Evolutionary conservation across 495 filamentous ascomycete genomes (phyloP), one percentile per base, ranked within the genome.

Genomic region (Aspergillus avenaceus): DNA sequence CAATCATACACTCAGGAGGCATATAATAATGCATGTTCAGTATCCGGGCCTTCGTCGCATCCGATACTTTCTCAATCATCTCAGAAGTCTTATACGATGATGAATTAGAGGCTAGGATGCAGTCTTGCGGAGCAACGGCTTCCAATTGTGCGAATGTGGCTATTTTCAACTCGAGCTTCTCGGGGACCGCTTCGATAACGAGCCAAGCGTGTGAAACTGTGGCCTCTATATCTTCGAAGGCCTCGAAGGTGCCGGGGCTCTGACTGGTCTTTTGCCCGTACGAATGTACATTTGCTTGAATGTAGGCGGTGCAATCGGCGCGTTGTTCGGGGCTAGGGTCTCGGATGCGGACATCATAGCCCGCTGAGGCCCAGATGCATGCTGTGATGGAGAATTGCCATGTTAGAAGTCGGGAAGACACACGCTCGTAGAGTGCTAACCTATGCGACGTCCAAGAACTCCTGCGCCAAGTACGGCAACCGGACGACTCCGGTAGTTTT

Each of bases 121-220:
- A 76, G 53, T 79, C 72, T 0, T 19, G 23, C 1, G 71, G 69
- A 0, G 73, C 60, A 0, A 66, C 37, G 5, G 54, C 47, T 19
- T 80, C 80, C 6, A 83, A 49, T 9, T 75, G 57, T 0, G 63
- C 75, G 13, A 84, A 69, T 2, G 72, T 69, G 14, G 60, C 59
- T 8, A 74, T 72, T 63, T 82, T 84, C 42, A 80, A 57, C 7
- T 64, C 52, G 5, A 80, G 47, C 43, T 72, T 74, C 62, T 83
- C 80, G 0, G 80, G 78, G 2, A 82, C 73, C 13, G 71, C 73
- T 53, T 83, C 79, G 49, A 83, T 72, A 9, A 80, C 70, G 4
- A 80, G 67, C 66, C 68, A 70, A 1, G 74, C 64, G 34, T 73
- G 66, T n/a, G 51, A 22, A 2, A 80, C 64, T 0, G 72, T 72